phyloP scores from a whole-genome alignment of 805 yeast species.

The Spencermartinsiella europaea region DNA sequence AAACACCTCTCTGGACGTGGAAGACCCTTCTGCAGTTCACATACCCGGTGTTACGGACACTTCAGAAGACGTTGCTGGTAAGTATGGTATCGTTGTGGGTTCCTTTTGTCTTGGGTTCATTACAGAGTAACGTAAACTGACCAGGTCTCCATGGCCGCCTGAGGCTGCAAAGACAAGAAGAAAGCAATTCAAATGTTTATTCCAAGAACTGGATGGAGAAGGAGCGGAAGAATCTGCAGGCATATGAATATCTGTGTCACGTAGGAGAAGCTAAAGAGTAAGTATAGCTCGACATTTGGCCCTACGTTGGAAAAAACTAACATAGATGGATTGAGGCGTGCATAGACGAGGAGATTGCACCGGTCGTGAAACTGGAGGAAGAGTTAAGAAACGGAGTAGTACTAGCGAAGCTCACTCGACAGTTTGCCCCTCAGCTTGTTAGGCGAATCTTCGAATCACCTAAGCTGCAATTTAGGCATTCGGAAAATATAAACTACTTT shows the following conservation, averaged over 20 bases:
- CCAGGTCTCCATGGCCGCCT: constrained; percentile 29
- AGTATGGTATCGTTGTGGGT: constrained; percentile 1
- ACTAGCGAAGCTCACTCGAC: constrained; percentile 71
- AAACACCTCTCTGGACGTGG: constrained; percentile 8
- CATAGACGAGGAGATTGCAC: constrained; percentile 51
- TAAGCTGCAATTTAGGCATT: constrained; percentile 78
- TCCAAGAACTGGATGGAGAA: constrained; percentile 36
- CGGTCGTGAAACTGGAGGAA: constrained; percentile 56
- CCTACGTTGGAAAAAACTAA: neutral
- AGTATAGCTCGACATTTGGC: constrained; percentile 11
- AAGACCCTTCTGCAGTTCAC: constrained; percentile 7
- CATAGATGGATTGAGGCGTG: constrained; percentile 62
- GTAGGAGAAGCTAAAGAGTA: constrained; percentile 67
- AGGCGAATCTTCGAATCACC: constrained; percentile 50
- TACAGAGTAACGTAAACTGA: too few species aligned
- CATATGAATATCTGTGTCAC: constrained; percentile 76
- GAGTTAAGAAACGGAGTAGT: constrained; percentile 78
- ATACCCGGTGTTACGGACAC: constrained; percentile 30
- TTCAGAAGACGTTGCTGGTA: constrained; percentile 28
- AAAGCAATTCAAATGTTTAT: constrained; percentile 19
- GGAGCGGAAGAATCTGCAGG: constrained; percentile 41
- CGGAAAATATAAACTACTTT: constrained; percentile 86
- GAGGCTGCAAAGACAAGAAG: constrained; percentile 30
- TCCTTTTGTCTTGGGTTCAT: too few species aligned
- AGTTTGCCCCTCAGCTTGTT: constrained; percentile 62